Evolutionary conservation across 2,329 filamentous ascomycete genomes (phyloP).

Genomic region (Alternaria gaisen): DNA sequence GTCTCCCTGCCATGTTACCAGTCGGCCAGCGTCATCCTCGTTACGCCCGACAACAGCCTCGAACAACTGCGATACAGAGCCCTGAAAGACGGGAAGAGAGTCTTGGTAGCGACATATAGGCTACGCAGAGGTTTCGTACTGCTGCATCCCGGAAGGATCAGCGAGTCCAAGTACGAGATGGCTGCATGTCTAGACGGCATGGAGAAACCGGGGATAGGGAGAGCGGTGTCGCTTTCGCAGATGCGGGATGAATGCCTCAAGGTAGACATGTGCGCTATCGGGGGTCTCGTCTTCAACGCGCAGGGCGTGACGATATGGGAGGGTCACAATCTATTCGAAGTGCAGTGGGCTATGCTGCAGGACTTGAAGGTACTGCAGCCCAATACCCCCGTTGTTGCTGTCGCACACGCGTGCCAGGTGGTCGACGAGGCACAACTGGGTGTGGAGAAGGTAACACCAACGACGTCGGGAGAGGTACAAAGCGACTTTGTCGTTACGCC

Average conservation of each 20-base stretch:
- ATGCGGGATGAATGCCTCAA: conserved; percentile 39
- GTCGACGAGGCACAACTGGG: conserved; percentile 41
- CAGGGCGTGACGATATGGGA: conserved; percentile 54
- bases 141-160: conserved; percentile 50
- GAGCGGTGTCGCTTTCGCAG: conserved; percentile 47
- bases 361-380: conserved; percentile 42
- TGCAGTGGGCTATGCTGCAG: conserved; percentile 56
- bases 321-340: conserved; percentile 54
- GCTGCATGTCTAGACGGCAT: conserved; percentile 56
- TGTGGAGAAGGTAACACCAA: conserved; percentile 31
- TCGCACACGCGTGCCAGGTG: conserved; percentile 56
- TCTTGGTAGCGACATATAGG: conserved; percentile 55
- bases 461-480: conserved; percentile 52
- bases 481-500: conserved; percentile 55
- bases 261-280: conserved; percentile 53
- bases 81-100: conserved; percentile 52
- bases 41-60: conserved; percentile 57
- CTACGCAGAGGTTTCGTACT: conserved; percentile 55
- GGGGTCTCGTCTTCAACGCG: conserved; percentile 52
- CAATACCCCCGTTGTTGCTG: conserved; percentile 41
- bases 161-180: conserved; percentile 35
- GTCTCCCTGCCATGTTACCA: conserved; percentile 45
- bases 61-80: conserved; percentile 52
- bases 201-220: conserved; percentile 52
- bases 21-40: conserved; percentile 47